Percentiles rank a stretch among this genome's conserved stretches.
These are phyloP conservation scores for Zymoseptoria pseudotritici DNA, from an alignment of 2,329 filamentous ascomycete species.

Conservation along the genomic window DNA sequence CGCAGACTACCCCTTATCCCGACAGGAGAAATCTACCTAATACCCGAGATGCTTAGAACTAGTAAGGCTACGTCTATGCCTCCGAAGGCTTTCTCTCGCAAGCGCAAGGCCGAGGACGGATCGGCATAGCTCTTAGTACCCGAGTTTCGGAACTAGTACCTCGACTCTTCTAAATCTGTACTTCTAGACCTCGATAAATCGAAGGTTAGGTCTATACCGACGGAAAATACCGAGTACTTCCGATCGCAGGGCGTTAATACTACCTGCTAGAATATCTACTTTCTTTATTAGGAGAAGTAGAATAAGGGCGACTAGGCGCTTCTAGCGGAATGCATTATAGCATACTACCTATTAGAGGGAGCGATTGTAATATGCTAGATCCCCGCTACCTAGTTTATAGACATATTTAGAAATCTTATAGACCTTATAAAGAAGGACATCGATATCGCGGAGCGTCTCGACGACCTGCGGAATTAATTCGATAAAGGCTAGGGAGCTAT, in stretches of 20 bases:
- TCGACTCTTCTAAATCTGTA: neutral
- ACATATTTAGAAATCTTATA: neutral
- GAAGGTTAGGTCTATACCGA: neutral
- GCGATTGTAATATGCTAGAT: neutral
- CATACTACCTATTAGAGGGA: neutral
- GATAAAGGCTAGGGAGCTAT: neutral
- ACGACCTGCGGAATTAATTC: neutral
- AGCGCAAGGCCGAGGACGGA: neutral
- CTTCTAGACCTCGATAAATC: neutral
- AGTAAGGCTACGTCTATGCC: neutral
- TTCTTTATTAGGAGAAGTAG: neutral
- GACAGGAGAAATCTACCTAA: neutral
- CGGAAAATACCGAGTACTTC: neutral
- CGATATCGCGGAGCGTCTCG: neutral
- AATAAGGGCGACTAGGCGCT: neutral
- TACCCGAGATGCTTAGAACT: neutral
- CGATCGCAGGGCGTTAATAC: neutral
- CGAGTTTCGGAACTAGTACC: neutral
- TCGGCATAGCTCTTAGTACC: neutral
- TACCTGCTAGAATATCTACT: neutral
- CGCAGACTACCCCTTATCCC: neutral
- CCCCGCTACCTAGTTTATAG: neutral
- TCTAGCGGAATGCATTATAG: neutral
- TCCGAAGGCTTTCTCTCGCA: neutral
- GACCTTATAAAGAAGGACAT: neutral